These are phyloP conservation scores for Omphalea diandra DNA, from an alignment of 441 rosid genomes.

Conservation along the genomic window DNA sequence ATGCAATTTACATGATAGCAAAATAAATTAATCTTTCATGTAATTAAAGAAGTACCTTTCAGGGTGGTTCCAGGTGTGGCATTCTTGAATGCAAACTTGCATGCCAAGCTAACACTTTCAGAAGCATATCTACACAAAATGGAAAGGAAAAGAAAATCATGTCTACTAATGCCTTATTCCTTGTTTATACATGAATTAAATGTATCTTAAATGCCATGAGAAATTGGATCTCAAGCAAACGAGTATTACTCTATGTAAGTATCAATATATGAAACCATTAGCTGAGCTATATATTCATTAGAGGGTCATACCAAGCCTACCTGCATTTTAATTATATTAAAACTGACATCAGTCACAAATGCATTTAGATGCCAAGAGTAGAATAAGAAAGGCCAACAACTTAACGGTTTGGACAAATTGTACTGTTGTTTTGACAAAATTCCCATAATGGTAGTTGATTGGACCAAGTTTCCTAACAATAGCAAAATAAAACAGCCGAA, in stretches of 20 bases:
- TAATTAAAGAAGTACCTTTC: constrained; percentile 45
- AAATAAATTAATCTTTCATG: constrained; percentile 4
- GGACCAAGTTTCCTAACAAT: constrained; percentile 60
- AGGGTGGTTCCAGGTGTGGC: constrained; percentile 85
- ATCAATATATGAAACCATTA: no score
- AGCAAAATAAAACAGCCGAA: constrained; percentile 15
- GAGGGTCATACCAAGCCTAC: background rate
- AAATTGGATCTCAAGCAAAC: background rate
- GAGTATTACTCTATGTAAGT: background rate
- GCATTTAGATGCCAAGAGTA: background rate
- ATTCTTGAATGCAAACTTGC: constrained; percentile 78
- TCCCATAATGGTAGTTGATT: constrained; percentile 55
- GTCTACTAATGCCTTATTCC: background rate
- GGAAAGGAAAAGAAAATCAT: constrained; percentile 19
- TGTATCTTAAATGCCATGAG: constrained; percentile 4
- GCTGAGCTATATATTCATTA: background rate
- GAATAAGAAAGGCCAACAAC: constrained; percentile 19
- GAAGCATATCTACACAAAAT: constrained; percentile 64
- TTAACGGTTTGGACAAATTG: constrained; percentile 75
- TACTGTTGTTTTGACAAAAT: constrained; percentile 47
- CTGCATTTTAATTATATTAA: background rate
- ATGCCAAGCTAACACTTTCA: constrained; percentile 81
- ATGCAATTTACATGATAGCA: background rate
- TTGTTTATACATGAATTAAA: background rate
- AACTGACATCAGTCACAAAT: background rate